Conservation (phyloP, 2,329 filamentous ascomycete genomes). For the Talaromyces rugulosus region DNA sequence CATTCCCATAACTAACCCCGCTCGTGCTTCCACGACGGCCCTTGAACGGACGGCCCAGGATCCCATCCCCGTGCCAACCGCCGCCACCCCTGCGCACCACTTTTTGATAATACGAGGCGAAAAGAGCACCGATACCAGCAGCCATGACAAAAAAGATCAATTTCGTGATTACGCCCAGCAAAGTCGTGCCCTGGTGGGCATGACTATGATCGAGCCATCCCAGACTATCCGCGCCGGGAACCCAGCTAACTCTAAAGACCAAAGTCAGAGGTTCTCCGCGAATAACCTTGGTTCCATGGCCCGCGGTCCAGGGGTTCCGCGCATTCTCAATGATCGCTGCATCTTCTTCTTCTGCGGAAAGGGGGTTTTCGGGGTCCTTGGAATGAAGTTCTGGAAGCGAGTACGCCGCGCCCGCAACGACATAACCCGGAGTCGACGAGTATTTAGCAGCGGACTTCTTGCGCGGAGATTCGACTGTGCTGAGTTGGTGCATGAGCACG, state of each 20-base stretch:
- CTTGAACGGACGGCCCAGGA: slow-evolving; percentile 43
- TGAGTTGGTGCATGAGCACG: slow-evolving; percentile 66
- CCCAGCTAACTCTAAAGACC: slow-evolving; percentile 76
- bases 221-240: slow-evolving; percentile 37
- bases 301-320: slow-evolving; percentile 45
- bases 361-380: slow-evolving; percentile 12
- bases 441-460: slow-evolving; percentile 22
- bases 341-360: slow-evolving; percentile 35
- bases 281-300: slow-evolving; percentile 61
- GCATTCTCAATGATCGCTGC: slow-evolving; percentile 39
- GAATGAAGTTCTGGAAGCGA: slow-evolving; percentile 68
- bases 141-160: slow-evolving; percentile 34
- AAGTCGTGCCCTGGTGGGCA: neutral
- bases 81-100: slow-evolving; percentile 20
- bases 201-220: slow-evolving; percentile 28
- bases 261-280: slow-evolving; percentile 83
- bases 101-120: slow-evolving; percentile 36
- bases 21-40: slow-evolving; percentile 39
- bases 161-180: slow-evolving; percentile 23
- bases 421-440: slow-evolving; percentile 58
- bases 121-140: slow-evolving; percentile 30
- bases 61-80: slow-evolving; percentile 37
- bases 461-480: slow-evolving; percentile 23
- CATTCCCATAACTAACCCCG: slow-evolving; percentile 52
- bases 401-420: slow-evolving; percentile 86